Percentiles rank a stretch among this genome's conserved stretches.
phyloP scores from a whole-genome alignment of 305 asterid genomes.

The Rubia peregrina region DNA sequence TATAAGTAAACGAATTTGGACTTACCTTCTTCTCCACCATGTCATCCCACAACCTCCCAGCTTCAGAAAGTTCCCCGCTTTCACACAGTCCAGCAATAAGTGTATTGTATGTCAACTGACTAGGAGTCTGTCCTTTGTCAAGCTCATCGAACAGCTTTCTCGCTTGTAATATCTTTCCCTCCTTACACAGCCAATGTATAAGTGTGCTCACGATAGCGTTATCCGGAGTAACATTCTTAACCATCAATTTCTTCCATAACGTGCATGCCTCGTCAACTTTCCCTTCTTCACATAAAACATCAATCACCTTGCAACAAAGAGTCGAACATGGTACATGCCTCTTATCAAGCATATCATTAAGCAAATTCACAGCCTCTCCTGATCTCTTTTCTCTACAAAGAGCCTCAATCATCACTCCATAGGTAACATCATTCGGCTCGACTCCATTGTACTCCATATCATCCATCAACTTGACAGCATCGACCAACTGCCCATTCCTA shows the following conservation, averaged over 20 bases:
- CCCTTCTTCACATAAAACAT: conserved; percentile 60
- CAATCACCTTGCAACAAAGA: conserved; percentile 70
- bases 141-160: conserved; percentile 72
- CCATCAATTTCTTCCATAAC: conserved; percentile 59
- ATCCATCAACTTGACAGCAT: conserved; percentile 87
- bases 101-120: conserved; percentile 62
- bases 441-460: conserved; percentile 82
- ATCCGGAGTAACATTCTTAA: conserved; percentile 74
- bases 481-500: conserved; percentile 51
- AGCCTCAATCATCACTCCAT: conserved; percentile 73
- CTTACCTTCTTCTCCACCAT: conserved; percentile 68
- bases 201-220: conserved; percentile 61
- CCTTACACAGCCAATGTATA: conserved; percentile 77
- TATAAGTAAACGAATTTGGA: conserved; percentile 73
- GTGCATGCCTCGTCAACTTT: conserved; percentile 64
- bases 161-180: conserved; percentile 64
- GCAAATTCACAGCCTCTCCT: conserved; percentile 64
- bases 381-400: conserved; percentile 65
- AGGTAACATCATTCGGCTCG: conserved; percentile 75
- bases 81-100: conserved; percentile 89
- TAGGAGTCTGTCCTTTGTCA: conserved; percentile 65
- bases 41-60: conserved; percentile 88
- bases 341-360: conserved; percentile 72
- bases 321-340: conserved; percentile 55
- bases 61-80: conserved; percentile 68